These are phyloP conservation scores for Phaeomoniella chlamydospora DNA, from an alignment of 2,329 filamentous ascomycete genomes.

Conservation along the genomic window DNA sequence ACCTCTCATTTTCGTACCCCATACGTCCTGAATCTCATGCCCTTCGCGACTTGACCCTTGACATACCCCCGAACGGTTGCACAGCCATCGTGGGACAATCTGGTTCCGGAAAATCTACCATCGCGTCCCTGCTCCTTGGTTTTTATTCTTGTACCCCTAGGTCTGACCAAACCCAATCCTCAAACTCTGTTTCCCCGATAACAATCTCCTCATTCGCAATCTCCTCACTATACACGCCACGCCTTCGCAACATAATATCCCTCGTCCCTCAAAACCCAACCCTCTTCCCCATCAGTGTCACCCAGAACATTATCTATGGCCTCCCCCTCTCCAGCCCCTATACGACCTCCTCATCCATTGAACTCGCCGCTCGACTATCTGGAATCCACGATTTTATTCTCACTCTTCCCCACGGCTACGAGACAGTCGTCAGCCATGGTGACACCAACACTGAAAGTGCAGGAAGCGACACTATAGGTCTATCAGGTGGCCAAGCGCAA, in stretches of 20 bases:
- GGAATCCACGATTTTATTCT: constrained; percentile 63
- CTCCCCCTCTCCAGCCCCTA: constrained; percentile 40
- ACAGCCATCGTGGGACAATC: constrained; percentile 72
- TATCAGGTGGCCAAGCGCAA: constrained; percentile 76
- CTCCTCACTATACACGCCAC: constrained; percentile 40
- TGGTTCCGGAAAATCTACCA: constrained; percentile 82
- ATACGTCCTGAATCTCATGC: constrained; percentile 36
- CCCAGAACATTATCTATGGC: constrained; percentile 58
- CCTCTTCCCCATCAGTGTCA: constrained; percentile 34
- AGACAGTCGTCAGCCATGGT: constrained; percentile 56
- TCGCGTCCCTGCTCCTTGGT: constrained; percentile 59
- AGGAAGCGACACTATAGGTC: constrained; percentile 46
- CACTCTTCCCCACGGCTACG: constrained; percentile 56
- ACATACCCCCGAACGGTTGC: constrained; percentile 47
- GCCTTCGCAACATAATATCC: constrained; percentile 45
- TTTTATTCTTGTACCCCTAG: constrained; percentile 40
- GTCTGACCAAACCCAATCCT: constrained; percentile 1
- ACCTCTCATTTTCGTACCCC: constrained; percentile 55
- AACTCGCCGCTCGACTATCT: constrained; percentile 39
- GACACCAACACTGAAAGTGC: neutral
- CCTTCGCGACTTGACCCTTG: constrained; percentile 51
- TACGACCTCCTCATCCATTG: constrained; percentile 29
- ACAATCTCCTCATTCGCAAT: constrained; percentile 44
- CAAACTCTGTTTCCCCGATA: constrained; percentile 24
- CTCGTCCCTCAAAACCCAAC: constrained; percentile 50